Evolutionary conservation across 2,329 filamentous ascomycete genomes (phyloP), one percentile per base, ranked within the genome.

Genomic region (Arachnomyces sp.): DNA sequence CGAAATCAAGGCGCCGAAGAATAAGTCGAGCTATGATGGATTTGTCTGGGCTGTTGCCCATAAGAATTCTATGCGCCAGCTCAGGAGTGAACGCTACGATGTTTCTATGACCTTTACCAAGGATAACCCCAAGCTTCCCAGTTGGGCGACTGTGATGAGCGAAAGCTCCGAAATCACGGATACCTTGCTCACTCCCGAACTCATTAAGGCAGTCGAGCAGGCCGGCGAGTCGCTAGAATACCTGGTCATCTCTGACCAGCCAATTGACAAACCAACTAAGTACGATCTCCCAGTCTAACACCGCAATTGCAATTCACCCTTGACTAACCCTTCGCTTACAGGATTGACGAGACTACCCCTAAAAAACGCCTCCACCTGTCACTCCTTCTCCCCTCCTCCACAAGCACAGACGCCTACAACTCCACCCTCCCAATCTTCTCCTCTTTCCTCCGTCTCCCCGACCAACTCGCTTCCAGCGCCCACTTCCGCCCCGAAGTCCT

Each of bases 1-100:
- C 53, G 68, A 65, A 82, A 78, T 74, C 80, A 80, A 69, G 66
- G 68, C 43, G 16, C 32, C 63, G 29, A 66, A 66, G 60, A 66
- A 56, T 45, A 78, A 73, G 61, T 81, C 77, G 43, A 67, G 67
- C 30, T 96, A 83, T 56, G 92, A 96, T 60, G 82, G 82, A 33
- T 98, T 96, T 56, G 90, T 98, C 49, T 96, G 85, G 77, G 90
- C 88, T 36, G 66, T 98, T 51, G 89, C 96, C 47, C 87, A 96
- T 75, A 98, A 98, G 78, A 82, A 88, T 54, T 69, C 76, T 61
- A 96, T 98, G 90, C 86, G 86, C 71, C 73, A 78, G 55, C 76
- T 95, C 53, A 84, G 92, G 46, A 85, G 95, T 35, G 87, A 95
- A 48, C 85, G 92, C 53, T 98, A 95, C 67, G 92, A 98, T 61